Base-by-base conservation (phyloP, 179 eudicot genomes). In the Patellifolia procumbens region DNA sequence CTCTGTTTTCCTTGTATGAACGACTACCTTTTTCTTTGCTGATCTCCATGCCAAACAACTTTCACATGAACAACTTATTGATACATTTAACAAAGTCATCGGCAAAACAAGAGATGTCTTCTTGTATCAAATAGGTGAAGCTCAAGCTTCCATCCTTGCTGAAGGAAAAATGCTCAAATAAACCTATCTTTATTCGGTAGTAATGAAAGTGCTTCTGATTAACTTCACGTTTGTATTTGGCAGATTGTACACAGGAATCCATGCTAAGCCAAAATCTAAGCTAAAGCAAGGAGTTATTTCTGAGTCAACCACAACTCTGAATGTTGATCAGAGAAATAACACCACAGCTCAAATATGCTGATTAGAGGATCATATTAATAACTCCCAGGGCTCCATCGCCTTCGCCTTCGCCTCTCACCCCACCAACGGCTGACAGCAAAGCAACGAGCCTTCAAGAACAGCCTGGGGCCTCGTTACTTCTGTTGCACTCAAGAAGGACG, bases 291-390 rank as follows among this genome's bases (percentile, higher is more conserved):
- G 92, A 67, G 88, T 90, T 19, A 90, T 92, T 26, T 86, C 92
- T 2, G 94, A 94, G 82, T 87, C 96, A 13, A 87, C 94, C 2
- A 85, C 95, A n/a, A 92, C 92, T 56, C 69, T 91, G 74, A 94
- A 94, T 49, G 89, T 89, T 7, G 97, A 89, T 78, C 92, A 85
- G 78, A 81, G 72, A 51, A 87, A 86, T 74, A 71, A 89, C 74
- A 55, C 89, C 70, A 76, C 88, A 72, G 77, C 76, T 72, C 86
- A 84, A 74, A 83, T n/a, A 79, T 49, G 76, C 73, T 16, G 97
- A 90, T 45, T 88, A 80, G 76, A 88, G 88, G 79, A 87, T 74
- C 56, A 60, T 87, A 1, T 56, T 70, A 37, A 52, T 81, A 12
- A 80, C 84, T 70, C 81, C 70, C 19, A 81, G 68, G 20, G 65